Evolutionary conservation across 2,329 filamentous ascomycete species (phyloP).

Genomic region (Ceratocystis ficicola): DNA sequence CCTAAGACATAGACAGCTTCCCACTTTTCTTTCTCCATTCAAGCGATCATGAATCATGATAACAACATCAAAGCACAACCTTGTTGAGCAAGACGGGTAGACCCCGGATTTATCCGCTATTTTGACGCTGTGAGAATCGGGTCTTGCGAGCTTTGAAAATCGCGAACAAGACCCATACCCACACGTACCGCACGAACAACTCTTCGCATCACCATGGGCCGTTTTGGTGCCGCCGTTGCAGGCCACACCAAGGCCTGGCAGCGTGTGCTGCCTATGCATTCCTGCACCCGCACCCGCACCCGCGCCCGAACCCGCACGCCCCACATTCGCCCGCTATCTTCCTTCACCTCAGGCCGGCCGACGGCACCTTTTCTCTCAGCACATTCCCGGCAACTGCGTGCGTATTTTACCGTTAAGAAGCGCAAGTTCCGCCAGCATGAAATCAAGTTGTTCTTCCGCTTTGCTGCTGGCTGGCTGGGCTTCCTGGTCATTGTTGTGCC

Average conservation of each 20-base stretch:
- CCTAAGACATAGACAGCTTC: not conserved
- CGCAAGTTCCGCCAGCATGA: conserved; percentile 59
- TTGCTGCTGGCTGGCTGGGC: conserved; percentile 19
- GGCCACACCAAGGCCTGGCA: conserved; percentile 26
- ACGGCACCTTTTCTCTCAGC: conserved; percentile 42
- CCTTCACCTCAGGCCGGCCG: conserved; percentile 32
- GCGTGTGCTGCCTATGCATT: conserved; percentile 20
- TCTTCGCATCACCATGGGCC: not conserved
- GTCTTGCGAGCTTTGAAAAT: not conserved
- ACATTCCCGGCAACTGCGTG: conserved; percentile 41
- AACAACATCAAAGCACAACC: not conserved
- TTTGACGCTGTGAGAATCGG: not conserved
- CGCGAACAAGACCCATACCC: not conserved
- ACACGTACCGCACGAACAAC: not conserved
- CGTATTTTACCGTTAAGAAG: conserved; percentile 66
- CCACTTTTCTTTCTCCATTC: not conserved
- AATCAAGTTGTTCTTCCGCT: conserved; percentile 56
- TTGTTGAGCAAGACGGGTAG: not conserved
- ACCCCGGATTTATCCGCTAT: not conserved
- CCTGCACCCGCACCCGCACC: not conserved
- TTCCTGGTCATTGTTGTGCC: conserved; percentile 15
- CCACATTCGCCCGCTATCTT: conserved; percentile 43
- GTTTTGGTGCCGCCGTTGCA: conserved; percentile 17
- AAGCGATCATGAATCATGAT: not conserved
- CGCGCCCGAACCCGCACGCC: not conserved